Conservation (phyloP, 2,329 filamentous ascomycete species). For the Fusarium compactum region DNA sequence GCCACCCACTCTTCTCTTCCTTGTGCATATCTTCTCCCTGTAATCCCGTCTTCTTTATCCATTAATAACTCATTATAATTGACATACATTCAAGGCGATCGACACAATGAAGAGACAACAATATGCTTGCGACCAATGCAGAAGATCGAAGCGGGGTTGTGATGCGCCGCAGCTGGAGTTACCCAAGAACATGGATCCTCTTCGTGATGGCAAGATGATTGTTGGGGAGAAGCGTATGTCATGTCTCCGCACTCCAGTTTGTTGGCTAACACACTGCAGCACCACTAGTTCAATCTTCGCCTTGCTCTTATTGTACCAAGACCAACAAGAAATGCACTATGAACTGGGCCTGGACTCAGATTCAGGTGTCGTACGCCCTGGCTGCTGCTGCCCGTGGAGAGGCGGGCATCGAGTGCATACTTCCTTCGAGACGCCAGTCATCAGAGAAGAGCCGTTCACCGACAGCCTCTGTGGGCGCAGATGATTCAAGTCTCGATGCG, state of each 20-base stretch:
- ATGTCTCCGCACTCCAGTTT: neutral
- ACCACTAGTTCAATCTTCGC: conserved; percentile 4
- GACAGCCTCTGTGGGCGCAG: neutral
- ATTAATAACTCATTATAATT: neutral
- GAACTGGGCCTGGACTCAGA: conserved; percentile 43
- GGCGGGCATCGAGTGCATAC: conserved; percentile 12
- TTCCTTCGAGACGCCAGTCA: conserved; percentile 1
- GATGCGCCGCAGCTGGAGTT: conserved; percentile 17
- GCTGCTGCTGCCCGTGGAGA: conserved; percentile 18
- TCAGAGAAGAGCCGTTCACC: neutral
- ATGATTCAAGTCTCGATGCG: neutral
- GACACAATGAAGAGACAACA: conserved; percentile 25
- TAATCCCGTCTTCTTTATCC: neutral
- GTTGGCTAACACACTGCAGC: neutral
- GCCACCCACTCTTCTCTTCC: conserved; percentile 1
- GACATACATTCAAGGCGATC: rapidly evolving
- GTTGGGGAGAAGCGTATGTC: conserved; percentile 27
- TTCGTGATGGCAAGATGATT: conserved; percentile 18
- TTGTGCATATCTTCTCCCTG: neutral
- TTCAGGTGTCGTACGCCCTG: conserved; percentile 16
- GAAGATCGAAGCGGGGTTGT: conserved; percentile 29
- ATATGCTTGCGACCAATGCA: conserved; percentile 29
- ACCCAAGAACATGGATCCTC: conserved; percentile 9
- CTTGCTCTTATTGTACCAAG: conserved; percentile 49
- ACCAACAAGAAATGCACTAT: conserved; percentile 49